Evolutionary conservation across 2,329 filamentous ascomycete genomes (phyloP), one percentile per base, ranked within the genome.

Genomic region (Cercospora sp.): DNA sequence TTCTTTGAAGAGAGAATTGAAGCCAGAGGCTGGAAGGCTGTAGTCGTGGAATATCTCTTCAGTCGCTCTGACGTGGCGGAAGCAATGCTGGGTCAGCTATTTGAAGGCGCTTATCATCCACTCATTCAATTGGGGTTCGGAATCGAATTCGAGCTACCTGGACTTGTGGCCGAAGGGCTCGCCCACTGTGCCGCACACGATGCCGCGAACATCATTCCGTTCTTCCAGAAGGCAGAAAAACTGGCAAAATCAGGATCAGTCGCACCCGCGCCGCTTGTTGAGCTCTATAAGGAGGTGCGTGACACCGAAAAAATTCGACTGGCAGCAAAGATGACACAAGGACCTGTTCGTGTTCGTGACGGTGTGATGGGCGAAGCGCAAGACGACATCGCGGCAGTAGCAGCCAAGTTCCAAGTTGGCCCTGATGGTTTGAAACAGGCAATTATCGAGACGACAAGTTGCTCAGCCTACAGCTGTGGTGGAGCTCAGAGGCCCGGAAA

Each of bases 51-150:
- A 74, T 89, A 91, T 73, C 68, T 95, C 0, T 92, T 97, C 76
- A 82, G 85, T 3, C 86, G 85, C 2, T 86, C 89, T 61, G 85
- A 88, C 53, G 80, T 84, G 40, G 88, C 89, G 5, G 86, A 92
- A 40, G 87, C 89, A 69, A 81, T 97, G 82, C 80, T 93, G 3
- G 82, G 83, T 2, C 84, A 92, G 26, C 80, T 94, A 73, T 92
- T 87, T 74, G 85, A 84, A 21, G 89, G 90, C 0, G 85, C 93
- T 69, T 72, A 93, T 3, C 92, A 96, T 74, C 91, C 92, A 2
- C 80, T 94, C 8, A 93, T 97, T 70, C 92, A 96, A 76, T 85
- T 95, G 28, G 90, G 92, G 58, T 96, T 92, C 76, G 93, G 90
- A 6, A 77, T 96, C 45, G 92, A 96, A 77, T 96, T 92, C 82